phyloP scores from a whole-genome alignment of 2,329 filamentous ascomycete genomes.

The Sclerotinia glacialis region DNA sequence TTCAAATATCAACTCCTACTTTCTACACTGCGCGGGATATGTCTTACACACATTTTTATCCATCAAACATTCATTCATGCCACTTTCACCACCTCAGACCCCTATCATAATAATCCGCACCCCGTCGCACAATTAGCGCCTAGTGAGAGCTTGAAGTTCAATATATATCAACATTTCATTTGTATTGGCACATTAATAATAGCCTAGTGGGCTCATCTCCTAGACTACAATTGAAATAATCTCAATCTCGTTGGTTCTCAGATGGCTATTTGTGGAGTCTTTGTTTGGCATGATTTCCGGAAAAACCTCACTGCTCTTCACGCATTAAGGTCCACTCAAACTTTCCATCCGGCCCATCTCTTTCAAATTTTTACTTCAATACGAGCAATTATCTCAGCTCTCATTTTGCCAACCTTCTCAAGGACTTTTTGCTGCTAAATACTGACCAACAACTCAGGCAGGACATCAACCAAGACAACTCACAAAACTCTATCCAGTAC shows the following conservation, averaged over 20 bases:
- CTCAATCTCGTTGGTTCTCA: background rate
- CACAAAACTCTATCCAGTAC: background rate
- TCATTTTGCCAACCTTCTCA: no score
- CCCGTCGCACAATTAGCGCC: background rate
- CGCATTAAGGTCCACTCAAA: no score
- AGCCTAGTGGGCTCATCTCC: background rate
- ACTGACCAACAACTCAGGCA: background rate
- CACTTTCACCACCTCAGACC: background rate
- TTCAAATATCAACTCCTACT: background rate
- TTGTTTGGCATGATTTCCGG: background rate
- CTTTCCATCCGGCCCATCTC: background rate
- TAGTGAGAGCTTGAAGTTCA: no score
- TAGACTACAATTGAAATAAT: no score
- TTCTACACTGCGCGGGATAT: background rate
- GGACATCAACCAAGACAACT: slow-evolving; percentile 9
- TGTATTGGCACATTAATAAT: background rate
- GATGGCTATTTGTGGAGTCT: background rate
- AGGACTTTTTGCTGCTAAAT: background rate
- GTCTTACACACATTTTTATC: background rate
- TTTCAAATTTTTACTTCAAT: background rate
- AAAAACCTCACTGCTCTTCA: background rate
- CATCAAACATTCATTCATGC: background rate
- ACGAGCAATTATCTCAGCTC: background rate
- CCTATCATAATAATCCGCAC: background rate
- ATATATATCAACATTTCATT: background rate